Evolutionary conservation across 768 basidiomycete genomes (phyloP).

Genomic region (Podaxis pistillaris): DNA sequence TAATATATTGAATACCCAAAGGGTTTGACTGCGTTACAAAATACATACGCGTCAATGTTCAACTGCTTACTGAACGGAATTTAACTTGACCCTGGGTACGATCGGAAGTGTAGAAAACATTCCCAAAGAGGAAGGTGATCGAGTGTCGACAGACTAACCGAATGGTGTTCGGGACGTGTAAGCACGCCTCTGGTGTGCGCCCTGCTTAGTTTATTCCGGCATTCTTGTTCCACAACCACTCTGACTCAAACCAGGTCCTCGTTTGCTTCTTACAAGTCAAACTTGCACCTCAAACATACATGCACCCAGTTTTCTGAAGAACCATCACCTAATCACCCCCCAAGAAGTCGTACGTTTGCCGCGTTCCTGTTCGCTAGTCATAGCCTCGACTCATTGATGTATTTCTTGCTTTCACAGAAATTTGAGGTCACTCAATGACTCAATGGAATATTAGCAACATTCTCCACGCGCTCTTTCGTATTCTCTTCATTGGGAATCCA

Average conservation of each 20-base stretch:
- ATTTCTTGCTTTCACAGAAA: background rate
- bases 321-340: background rate
- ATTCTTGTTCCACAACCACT: conserved; percentile 1
- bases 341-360: background rate
- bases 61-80: background rate
- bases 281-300: background rate
- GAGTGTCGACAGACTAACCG: background rate
- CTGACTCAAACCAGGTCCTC: background rate
- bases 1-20: background rate
- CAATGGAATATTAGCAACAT: conserved; percentile 8
- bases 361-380: background rate
- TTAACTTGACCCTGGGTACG: background rate
- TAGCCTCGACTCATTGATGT: background rate
- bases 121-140: conserved; percentile 8
- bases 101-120: background rate
- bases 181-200: background rate
- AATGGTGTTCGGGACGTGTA: background rate
- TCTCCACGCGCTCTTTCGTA: conserved; percentile 15
- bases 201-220: background rate
- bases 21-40: background rate
- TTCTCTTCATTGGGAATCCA: conserved; percentile 31
- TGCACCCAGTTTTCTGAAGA: background rate
- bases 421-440: conserved; percentile 1
- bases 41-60: background rate
- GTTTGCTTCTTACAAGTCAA: background rate